Conservation (phyloP, 192 early-diverging fungal genomes). For the Coemansia sp. region DNA sequence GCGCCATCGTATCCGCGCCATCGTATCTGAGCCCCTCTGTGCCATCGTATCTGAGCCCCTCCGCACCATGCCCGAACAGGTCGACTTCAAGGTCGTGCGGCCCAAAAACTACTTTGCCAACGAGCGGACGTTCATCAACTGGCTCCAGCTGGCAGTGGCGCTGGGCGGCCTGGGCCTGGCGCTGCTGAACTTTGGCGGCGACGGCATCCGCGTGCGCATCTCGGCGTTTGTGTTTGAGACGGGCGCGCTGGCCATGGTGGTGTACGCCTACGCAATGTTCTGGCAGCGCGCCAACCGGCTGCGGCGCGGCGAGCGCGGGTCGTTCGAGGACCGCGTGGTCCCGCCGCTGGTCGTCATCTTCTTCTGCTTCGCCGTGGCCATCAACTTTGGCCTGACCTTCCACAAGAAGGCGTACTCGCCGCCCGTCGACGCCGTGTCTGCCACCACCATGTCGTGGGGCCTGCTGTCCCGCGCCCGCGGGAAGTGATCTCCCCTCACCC, state of each 20-base stretch:
- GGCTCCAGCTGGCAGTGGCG: conserved; percentile 67
- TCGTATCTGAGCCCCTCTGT: too few species aligned
- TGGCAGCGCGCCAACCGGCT: conserved; percentile 44
- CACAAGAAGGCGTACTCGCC: conserved; percentile 48
- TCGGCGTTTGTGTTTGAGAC: conserved; percentile 48
- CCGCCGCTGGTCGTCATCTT: conserved; percentile 45
- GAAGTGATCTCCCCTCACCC: too few species aligned
- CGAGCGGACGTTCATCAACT: conserved; percentile 81
- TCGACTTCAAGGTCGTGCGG: conserved; percentile 44
- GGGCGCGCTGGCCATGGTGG: conserved; percentile 41
- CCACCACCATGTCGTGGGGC: conserved; percentile 54
- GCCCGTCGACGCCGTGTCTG: conserved; percentile 43
- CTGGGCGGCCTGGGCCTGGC: conserved; percentile 61
- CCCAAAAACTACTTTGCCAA: conserved; percentile 86
- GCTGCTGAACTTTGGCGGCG: conserved; percentile 61
- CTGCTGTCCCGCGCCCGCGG: too few species aligned
- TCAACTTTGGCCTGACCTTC: conserved; percentile 53
- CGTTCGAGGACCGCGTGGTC: conserved; percentile 44
- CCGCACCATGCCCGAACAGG: conserved; percentile 14
- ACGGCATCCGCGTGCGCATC: conserved; percentile 37
- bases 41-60: too few species aligned
- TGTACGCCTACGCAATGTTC: conserved; percentile 47
- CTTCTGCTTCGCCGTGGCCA: conserved; percentile 43
- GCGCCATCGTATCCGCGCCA: too few species aligned
- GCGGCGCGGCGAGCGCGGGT: conserved; percentile 44